Conservation (phyloP, 1,284 basidiomycete genomes). For the Garcileccinum viscosum region DNA sequence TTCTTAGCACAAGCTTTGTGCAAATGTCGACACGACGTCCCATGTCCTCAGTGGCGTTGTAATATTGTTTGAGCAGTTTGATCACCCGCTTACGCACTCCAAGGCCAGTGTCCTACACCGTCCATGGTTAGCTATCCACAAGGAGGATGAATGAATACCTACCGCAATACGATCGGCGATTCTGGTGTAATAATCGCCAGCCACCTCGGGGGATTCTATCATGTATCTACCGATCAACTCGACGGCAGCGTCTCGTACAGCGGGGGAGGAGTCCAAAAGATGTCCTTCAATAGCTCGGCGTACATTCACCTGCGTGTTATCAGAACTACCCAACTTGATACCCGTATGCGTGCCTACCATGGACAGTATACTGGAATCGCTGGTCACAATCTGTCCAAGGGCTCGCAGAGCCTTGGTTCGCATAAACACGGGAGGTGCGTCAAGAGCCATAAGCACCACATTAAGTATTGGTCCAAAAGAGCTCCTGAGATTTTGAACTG, state of each 20-base stretch:
- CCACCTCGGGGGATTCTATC: slow-evolving; percentile 84
- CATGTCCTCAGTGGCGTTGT: slow-evolving; percentile 65
- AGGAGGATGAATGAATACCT: slow-evolving; percentile 34
- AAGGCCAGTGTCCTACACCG: slow-evolving; percentile 83
- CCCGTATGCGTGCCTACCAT: slow-evolving; percentile 53
- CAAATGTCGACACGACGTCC: slow-evolving; percentile 80
- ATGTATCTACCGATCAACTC: slow-evolving; percentile 96
- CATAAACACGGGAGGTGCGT: slow-evolving; percentile 84
- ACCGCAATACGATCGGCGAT: slow-evolving; percentile 90
- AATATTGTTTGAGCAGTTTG: slow-evolving; percentile 88
- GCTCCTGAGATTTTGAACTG: slow-evolving; percentile 72
- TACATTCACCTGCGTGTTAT: slow-evolving; percentile 64
- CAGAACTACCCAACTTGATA: not conserved
- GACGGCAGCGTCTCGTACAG: slow-evolving; percentile 94
- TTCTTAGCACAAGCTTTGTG: slow-evolving; percentile 81
- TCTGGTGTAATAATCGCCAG: slow-evolving; percentile 83
- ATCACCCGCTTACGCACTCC: slow-evolving; percentile 94
- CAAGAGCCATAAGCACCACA: slow-evolving; percentile 77
- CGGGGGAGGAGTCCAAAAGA: slow-evolving; percentile 87
- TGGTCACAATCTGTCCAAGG: slow-evolving; percentile 83
- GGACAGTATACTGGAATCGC: slow-evolving; percentile 83
- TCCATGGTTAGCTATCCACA: not conserved
- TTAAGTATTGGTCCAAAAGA: slow-evolving; percentile 84
- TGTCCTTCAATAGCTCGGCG: slow-evolving; percentile 86
- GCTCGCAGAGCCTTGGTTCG: slow-evolving; percentile 90